Percentiles rank a stretch among this genome's conserved stretches.
Conservation (phyloP, 73 alveolate genomes). For the Durusdinium trenchii region DNA sequence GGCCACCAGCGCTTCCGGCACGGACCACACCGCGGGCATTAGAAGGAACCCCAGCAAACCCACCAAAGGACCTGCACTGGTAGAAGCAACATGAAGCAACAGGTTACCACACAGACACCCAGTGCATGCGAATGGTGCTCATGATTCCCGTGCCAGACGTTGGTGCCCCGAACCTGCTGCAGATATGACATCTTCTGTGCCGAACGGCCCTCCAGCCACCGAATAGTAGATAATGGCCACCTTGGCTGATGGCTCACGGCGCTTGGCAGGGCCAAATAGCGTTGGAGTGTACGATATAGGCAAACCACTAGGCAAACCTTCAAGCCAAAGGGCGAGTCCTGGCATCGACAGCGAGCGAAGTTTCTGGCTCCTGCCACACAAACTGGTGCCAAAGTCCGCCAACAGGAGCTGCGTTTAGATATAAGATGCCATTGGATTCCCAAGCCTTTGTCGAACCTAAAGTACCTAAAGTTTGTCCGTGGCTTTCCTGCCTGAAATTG, state of each 20-base stretch:
- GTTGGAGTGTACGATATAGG: not conserved
- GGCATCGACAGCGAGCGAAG: constrained; percentile 84
- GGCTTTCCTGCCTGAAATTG: too few relatives aligned
- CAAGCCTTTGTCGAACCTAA: too few relatives aligned
- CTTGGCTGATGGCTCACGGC: not conserved
- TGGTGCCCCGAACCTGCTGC: constrained; percentile 63
- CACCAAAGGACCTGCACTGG: constrained; percentile 38
- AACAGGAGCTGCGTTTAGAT: too few relatives aligned
- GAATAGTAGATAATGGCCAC: constrained; percentile 92
- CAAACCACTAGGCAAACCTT: not conserved
- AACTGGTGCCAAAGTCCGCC: too few relatives aligned
- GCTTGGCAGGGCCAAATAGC: not conserved
- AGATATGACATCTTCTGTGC: constrained; percentile 74
- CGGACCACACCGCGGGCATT: constrained; percentile 94
- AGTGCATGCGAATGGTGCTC: not conserved
- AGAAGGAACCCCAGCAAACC: constrained; percentile 84
- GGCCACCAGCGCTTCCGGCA: constrained; percentile 88
- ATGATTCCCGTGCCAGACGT: not conserved
- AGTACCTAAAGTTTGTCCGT: too few relatives aligned
- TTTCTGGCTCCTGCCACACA: constrained; percentile 17
- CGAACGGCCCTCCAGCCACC: constrained; percentile 91
- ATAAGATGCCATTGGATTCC: too few relatives aligned
- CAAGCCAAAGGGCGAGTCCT: not conserved
- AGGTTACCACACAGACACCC: not conserved
- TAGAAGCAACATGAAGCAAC: not conserved